Percentiles rank a stretch among this genome's conserved stretches.
Conservation (phyloP, 2,329 filamentous ascomycete genomes). For the Penicillium decumbens region DNA sequence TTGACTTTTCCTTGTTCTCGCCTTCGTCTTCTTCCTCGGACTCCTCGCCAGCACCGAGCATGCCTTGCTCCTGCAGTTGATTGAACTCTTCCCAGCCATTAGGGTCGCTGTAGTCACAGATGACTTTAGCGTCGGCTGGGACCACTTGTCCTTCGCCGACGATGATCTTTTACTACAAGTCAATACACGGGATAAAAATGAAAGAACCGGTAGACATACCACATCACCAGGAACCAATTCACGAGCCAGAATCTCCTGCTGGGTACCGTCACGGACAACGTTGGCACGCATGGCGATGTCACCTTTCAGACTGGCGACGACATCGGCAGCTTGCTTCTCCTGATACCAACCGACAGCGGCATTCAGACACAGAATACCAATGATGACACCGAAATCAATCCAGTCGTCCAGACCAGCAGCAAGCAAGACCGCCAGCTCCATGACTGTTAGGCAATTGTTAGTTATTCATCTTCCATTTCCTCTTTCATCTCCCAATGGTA, state of each 20-base stretch:
- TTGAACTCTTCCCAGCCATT: constrained; percentile 65
- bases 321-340: constrained; percentile 74
- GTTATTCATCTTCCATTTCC: neutral
- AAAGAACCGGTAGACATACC: constrained; percentile 44
- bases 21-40: constrained; percentile 39
- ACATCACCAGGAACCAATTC: constrained; percentile 75
- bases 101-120: constrained; percentile 65
- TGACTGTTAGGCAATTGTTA: constrained; percentile 43
- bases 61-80: constrained; percentile 59
- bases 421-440: constrained; percentile 70
- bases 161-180: constrained; percentile 49
- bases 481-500: neutral
- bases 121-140: constrained; percentile 64
- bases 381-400: constrained; percentile 74
- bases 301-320: constrained; percentile 69
- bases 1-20: neutral
- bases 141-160: constrained; percentile 68
- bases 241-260: constrained; percentile 63
- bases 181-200: constrained; percentile 10
- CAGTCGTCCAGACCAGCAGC: constrained; percentile 69
- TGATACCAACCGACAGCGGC: constrained; percentile 75
- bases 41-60: constrained; percentile 48
- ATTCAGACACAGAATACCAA: constrained; percentile 69
- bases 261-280: constrained; percentile 62
- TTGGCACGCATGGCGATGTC: constrained; percentile 71